phyloP scores from a whole-genome alignment of 192 early-diverging fungal genomes.

The Coemansia sp. region DNA sequence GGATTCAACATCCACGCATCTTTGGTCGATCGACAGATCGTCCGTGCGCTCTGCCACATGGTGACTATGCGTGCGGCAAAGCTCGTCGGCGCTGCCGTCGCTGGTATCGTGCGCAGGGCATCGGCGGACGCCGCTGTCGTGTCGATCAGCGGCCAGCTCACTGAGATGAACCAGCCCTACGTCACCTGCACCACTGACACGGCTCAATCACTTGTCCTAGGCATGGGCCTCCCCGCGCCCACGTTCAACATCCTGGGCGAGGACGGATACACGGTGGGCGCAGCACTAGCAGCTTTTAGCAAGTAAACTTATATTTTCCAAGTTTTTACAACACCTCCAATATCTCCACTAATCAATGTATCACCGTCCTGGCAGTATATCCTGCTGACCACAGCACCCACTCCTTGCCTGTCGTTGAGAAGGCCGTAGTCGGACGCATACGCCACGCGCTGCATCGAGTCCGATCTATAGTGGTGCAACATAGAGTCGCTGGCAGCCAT shows the following conservation, averaged over 20 bases:
- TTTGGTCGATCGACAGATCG: slow-evolving; percentile 78
- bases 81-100: slow-evolving; percentile 69
- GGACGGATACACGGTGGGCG: slow-evolving; percentile 48
- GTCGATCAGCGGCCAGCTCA: slow-evolving; percentile 52
- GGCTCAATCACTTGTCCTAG: slow-evolving; percentile 9
- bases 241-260: slow-evolving; percentile 43
- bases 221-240: slow-evolving; percentile 14
- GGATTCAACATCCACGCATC: slow-evolving; percentile 70
- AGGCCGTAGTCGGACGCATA: slow-evolving; percentile 57
- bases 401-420: slow-evolving; percentile 55
- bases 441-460: slow-evolving; percentile 63
- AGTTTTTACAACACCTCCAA: slow-evolving; percentile 66
- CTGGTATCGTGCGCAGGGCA: slow-evolving; percentile 51
- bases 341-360: slow-evolving; percentile 64
- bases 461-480: slow-evolving; percentile 63
- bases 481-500: slow-evolving; percentile 56
- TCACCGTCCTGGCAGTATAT: slow-evolving; percentile 14
- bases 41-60: slow-evolving; percentile 79
- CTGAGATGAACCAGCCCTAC: slow-evolving; percentile 58
- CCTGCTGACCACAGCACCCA: slow-evolving; percentile 26
- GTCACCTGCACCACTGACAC: slow-evolving; percentile 33
- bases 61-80: slow-evolving; percentile 86
- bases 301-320: slow-evolving; percentile 54
- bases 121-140: slow-evolving; percentile 13
- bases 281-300: slow-evolving; percentile 35